phyloP scores from a whole-genome alignment of 1,139 yeast genomes.

The Lodderomyces margitis region DNA sequence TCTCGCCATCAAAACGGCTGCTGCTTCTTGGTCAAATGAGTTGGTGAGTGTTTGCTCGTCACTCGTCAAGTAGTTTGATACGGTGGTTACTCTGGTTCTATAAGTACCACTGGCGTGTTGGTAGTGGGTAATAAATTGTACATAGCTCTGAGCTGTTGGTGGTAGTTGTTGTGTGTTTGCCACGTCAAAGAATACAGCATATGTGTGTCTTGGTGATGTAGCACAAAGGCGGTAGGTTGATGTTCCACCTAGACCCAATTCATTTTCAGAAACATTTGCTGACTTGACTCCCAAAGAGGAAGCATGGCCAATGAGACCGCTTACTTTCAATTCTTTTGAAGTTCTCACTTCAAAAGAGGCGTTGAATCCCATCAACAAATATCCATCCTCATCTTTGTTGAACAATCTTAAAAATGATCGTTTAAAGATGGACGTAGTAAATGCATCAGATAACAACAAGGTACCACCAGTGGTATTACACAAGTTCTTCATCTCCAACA shows the following conservation, averaged over 20 bases:
- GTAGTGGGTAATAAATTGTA: slow-evolving; percentile 73
- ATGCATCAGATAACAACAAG: slow-evolving; percentile 86
- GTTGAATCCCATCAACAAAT: slow-evolving; percentile 81
- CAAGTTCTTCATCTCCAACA: slow-evolving; percentile 91
- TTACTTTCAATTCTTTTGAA: slow-evolving; percentile 81
- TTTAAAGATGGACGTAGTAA: slow-evolving; percentile 94
- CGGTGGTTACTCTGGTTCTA: slow-evolving; percentile 88
- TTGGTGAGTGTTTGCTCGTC: slow-evolving; percentile 51
- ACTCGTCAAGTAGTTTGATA: slow-evolving; percentile 60
- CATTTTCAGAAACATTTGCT: slow-evolving; percentile 82
- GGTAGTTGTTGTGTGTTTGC: slow-evolving; percentile 51
- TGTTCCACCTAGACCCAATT: slow-evolving; percentile 91
- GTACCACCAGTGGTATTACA: slow-evolving; percentile 94
- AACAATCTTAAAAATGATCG: slow-evolving; percentile 89
- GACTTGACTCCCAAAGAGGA: slow-evolving; percentile 65
- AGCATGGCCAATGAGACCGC: slow-evolving; percentile 95
- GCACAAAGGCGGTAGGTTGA: slow-evolving; percentile 84
- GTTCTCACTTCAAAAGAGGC: slow-evolving; percentile 86
- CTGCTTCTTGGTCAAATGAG: slow-evolving; percentile 98
- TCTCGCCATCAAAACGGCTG: slow-evolving; percentile 94
- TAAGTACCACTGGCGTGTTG: slow-evolving; percentile 81
- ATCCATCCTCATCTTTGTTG: slow-evolving; percentile 75
- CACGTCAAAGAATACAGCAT: slow-evolving; percentile 86
- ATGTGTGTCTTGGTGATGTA: slow-evolving; percentile 81
- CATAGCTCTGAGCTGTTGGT: slow-evolving; percentile 53